Evolutionary conservation across 345 rosid genomes (phyloP).

Genomic region (Abelmoschus esculentus): DNA sequence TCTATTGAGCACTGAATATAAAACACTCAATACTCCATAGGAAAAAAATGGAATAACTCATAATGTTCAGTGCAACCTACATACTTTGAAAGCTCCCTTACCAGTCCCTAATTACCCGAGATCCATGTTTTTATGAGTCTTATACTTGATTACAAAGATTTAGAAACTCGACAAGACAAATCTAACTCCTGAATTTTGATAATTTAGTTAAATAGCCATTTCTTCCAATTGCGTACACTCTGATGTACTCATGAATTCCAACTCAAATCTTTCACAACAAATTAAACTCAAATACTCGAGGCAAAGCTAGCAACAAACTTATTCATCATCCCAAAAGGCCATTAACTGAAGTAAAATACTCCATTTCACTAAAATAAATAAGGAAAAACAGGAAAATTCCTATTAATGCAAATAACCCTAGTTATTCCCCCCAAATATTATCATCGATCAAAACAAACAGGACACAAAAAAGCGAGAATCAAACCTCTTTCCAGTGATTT

Average conservation of each 20-base stretch:
- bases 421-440: background rate
- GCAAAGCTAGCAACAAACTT: background rate
- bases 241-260: background rate
- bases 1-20: background rate
- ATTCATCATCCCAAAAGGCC: background rate
- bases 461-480: background rate
- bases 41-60: background rate
- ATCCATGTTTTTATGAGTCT: background rate
- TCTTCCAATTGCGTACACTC: no score
- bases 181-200: background rate
- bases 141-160: background rate
- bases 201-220: background rate
- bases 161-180: background rate
- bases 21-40: background rate
- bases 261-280: background rate
- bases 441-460: background rate
- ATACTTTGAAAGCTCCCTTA: background rate
- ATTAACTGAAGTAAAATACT: no score
- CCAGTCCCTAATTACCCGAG: background rate
- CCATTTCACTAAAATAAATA: no score
- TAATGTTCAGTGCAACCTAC: background rate
- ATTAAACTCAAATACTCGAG: background rate
- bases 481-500: conserved; percentile 80
- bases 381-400: background rate
- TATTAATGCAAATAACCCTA: background rate